A percentile compares a stretch with the other conserved stretches of the same genome.
Conservation (phyloP, 495 filamentous ascomycete genomes). For the Penicillium canariense region DNA sequence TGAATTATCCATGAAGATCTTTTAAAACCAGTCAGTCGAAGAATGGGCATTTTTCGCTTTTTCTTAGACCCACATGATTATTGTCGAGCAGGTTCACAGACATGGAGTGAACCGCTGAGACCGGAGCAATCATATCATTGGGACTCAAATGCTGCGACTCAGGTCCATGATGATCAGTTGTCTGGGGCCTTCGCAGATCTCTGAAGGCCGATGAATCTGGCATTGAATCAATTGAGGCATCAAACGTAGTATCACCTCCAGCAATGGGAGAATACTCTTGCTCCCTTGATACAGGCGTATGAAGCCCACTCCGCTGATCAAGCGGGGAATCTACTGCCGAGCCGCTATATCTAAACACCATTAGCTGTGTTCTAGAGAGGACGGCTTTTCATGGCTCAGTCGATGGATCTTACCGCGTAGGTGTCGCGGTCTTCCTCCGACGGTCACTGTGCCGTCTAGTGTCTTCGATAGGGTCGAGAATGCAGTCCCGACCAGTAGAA, state of each 20-base stretch:
- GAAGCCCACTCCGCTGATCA: slow-evolving; percentile 25
- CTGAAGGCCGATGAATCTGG: slow-evolving; percentile 22
- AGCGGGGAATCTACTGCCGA: slow-evolving; percentile 26
- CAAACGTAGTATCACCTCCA: slow-evolving; percentile 23
- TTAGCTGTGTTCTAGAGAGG: slow-evolving; percentile 4
- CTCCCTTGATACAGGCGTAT: slow-evolving; percentile 32
- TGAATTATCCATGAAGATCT: slow-evolving; percentile 42
- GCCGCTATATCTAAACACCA: slow-evolving; percentile 15
- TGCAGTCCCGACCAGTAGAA: slow-evolving; percentile 38
- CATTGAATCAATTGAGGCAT: slow-evolving; percentile 30
- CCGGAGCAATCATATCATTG: slow-evolving; percentile 45
- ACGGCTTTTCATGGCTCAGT: not conserved
- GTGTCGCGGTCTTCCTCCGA: slow-evolving; percentile 26
- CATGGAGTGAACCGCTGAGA: slow-evolving; percentile 42
- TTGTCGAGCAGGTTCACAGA: slow-evolving; percentile 42
- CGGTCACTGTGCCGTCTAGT: slow-evolving; percentile 29
- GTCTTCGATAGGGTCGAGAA: slow-evolving; percentile 39
- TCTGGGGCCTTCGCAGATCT: slow-evolving; percentile 26
- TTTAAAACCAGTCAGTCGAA: not conserved
- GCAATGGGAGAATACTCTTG: slow-evolving; percentile 31
- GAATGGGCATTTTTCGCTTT: not conserved
- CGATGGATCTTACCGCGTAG: slow-evolving; percentile 18
- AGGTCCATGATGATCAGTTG: slow-evolving; percentile 27
- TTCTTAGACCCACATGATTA: slow-evolving; percentile 27
- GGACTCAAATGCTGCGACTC: slow-evolving; percentile 43